phyloP scores from a whole-genome alignment of 768 basidiomycete species.

The Amanita phalloides region DNA sequence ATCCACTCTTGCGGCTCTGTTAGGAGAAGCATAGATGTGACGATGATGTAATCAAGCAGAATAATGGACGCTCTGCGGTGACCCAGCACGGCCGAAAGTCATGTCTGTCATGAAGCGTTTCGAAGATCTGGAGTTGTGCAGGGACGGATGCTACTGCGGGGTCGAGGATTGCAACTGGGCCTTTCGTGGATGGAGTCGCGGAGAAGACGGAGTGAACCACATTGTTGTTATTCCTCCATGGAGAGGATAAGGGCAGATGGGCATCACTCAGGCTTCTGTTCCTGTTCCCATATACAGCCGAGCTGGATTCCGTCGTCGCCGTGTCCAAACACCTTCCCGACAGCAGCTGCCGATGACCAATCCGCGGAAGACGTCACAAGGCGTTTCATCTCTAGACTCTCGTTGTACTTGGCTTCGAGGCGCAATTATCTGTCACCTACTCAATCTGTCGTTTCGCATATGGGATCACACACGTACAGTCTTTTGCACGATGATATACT shows the following conservation, averaged over 20 bases:
- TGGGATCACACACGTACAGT: too few relatives aligned
- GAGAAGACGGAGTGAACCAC: not conserved
- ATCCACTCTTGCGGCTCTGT: constrained; percentile 57
- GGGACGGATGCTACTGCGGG: constrained; percentile 35
- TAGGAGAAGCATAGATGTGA: constrained; percentile 56
- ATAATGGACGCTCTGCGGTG: constrained; percentile 55
- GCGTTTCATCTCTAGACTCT: too few relatives aligned
- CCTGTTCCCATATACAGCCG: not conserved
- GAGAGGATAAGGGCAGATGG: not conserved
- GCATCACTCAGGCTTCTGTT: constrained; percentile 3
- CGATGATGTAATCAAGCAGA: constrained; percentile 63
- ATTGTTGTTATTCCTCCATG: too few relatives aligned
- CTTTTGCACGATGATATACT: too few relatives aligned
- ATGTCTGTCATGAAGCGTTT: constrained; percentile 47
- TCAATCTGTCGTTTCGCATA: too few relatives aligned
- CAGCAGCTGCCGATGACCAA: too few relatives aligned
- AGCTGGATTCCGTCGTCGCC: not conserved
- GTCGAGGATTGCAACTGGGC: constrained; percentile 56
- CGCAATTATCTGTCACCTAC: too few relatives aligned
- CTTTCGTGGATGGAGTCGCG: constrained; percentile 42
- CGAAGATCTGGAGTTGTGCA: constrained; percentile 47
- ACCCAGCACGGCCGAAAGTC: constrained; percentile 40
- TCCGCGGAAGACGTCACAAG: too few relatives aligned
- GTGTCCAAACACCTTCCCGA: too few relatives aligned
- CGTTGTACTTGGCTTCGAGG: too few relatives aligned